Conservation (phyloP, 1,284 basidiomycete genomes). For the Tetrapyrgos nigripes region DNA sequence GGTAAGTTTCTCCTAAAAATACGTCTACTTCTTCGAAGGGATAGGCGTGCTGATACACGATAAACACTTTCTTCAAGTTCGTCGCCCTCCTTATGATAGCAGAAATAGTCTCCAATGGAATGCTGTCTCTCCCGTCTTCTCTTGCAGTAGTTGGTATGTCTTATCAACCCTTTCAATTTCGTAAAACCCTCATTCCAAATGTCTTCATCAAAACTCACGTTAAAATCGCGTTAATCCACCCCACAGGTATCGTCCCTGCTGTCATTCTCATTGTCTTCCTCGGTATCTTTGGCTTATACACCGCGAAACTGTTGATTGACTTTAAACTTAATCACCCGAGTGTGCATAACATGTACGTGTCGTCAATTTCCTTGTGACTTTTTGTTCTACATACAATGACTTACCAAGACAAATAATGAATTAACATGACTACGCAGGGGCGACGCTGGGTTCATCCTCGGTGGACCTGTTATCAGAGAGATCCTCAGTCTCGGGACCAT, state of each 20-base stretch:
- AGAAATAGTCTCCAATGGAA: slow-evolving; percentile 64
- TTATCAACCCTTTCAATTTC: background rate
- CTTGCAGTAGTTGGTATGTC: slow-evolving; percentile 56
- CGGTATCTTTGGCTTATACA: slow-evolving; percentile 59
- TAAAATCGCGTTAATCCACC: background rate
- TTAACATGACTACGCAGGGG: slow-evolving; percentile 37
- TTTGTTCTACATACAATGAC: too few species aligned
- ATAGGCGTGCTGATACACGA: background rate
- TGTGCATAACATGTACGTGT: slow-evolving; percentile 59
- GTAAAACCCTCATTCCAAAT: too few species aligned
- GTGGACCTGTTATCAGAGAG: slow-evolving; percentile 56
- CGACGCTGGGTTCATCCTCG: slow-evolving; percentile 59
- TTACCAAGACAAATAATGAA: too few species aligned
- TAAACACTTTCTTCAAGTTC: slow-evolving; percentile 43
- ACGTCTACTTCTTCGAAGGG: background rate
- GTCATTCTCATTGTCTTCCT: slow-evolving; percentile 61
- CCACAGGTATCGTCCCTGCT: slow-evolving; percentile 55
- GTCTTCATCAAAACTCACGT: background rate
- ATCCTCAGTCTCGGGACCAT: slow-evolving; percentile 53
- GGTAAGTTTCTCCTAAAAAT: slow-evolving; percentile 34
- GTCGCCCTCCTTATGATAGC: slow-evolving; percentile 62
- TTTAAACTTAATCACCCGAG: slow-evolving; percentile 64
- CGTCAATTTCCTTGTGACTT: too few species aligned
- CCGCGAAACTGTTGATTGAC: slow-evolving; percentile 59
- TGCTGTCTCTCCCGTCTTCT: slow-evolving; percentile 60